phyloP scores from a whole-genome alignment of 2,329 filamentous ascomycete species.

The Aspergillus viridinutans region DNA sequence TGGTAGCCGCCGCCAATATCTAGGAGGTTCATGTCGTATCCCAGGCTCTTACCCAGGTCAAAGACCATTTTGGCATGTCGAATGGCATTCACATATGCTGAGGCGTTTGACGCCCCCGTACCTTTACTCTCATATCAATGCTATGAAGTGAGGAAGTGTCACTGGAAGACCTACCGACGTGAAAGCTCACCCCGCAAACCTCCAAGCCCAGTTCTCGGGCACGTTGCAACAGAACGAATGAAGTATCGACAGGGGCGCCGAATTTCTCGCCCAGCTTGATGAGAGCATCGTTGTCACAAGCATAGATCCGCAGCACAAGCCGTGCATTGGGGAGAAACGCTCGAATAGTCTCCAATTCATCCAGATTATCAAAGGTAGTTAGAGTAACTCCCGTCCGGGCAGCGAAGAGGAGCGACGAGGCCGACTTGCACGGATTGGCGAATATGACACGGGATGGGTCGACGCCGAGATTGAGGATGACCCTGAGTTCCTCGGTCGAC shows the following conservation, averaged over 20 bases:
- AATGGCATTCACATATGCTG: conserved; percentile 17
- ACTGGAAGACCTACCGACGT: conserved; percentile 17
- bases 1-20: conserved; percentile 26
- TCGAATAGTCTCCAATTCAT: conserved; percentile 23
- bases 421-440: conserved; percentile 25
- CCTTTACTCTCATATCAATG: conserved; percentile 1
- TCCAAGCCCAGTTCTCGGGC: conserved; percentile 19
- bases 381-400: conserved; percentile 11
- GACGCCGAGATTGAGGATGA: conserved; percentile 20
- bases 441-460: conserved; percentile 24
- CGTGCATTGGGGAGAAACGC: conserved; percentile 16
- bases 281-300: conserved; percentile 2
- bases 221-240: conserved; percentile 11
- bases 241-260: neutral
- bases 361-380: conserved; percentile 27
- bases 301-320: conserved; percentile 18
- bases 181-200: conserved; percentile 26
- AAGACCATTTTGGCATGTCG: conserved; percentile 15
- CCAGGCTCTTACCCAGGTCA: conserved; percentile 10
- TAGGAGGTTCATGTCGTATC: conserved; percentile 15
- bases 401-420: conserved; percentile 17
- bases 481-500: conserved; percentile 22
- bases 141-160: neutral
- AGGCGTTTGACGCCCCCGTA: conserved; percentile 15
- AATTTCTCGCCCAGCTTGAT: conserved; percentile 6